Evolutionary conservation across 2,329 filamentous ascomycete species (phyloP).

Genomic region (Celoporthe dispersa): DNA sequence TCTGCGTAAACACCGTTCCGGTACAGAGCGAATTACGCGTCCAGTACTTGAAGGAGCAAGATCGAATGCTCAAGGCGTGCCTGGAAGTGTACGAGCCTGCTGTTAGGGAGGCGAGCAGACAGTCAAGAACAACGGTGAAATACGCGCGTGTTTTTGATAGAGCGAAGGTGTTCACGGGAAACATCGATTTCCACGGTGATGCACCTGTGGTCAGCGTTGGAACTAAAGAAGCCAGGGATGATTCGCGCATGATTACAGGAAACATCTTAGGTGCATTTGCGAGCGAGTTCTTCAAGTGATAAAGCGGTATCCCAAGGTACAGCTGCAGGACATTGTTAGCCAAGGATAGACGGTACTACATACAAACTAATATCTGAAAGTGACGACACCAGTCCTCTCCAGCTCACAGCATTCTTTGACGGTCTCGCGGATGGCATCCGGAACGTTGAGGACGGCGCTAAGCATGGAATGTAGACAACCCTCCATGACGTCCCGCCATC

Average conservation of each 20-base stretch:
- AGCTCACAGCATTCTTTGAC: constrained; percentile 29
- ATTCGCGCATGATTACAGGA: neutral
- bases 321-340: neutral
- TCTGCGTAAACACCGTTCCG: neutral
- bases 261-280: neutral
- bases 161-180: neutral
- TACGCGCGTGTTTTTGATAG: neutral
- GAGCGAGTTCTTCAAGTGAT: neutral
- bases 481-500: constrained; percentile 26
- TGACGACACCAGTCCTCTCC: constrained; percentile 29
- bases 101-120: constrained; percentile 1
- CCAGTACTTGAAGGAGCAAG: neutral
- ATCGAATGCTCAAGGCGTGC: neutral
- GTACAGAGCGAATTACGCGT: neutral
- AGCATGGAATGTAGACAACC: constrained; percentile 28
- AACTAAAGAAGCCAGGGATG: neutral
- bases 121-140: neutral
- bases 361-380: constrained; percentile 29
- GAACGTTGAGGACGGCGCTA: constrained; percentile 24
- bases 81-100: constrained; percentile 8
- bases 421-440: constrained; percentile 29
- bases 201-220: neutral
- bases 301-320: neutral
- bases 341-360: neutral
- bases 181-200: constrained; percentile 5